Base-by-base conservation (phyloP, 345 rosid genomes). In the Citropsis articulata region DNA sequence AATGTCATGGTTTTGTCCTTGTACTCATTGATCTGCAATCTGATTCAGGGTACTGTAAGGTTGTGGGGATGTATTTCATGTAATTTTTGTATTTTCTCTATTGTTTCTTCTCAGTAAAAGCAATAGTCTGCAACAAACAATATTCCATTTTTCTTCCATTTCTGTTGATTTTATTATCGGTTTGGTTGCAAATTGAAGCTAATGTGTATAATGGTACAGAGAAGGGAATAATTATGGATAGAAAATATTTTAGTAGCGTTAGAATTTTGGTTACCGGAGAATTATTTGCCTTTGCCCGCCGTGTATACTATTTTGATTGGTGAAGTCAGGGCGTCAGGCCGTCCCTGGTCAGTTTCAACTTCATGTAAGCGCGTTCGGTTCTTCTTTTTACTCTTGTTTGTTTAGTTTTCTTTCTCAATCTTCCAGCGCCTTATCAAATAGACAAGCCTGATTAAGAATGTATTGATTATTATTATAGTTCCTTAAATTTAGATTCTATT, bases 1-100 rank as follows among this genome's bases (percentile, higher is more conserved):
- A 24, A 31, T 62, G 24, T 69, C 56, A 74, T 25, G 38, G 45
- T 83, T 71, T 61, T 65, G 19, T 60, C 68, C 3, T 24, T 42
- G 75, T 21, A 78, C 70, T 48, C 25, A 40, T 63, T 57, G 45
- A 62, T 45, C 65, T 73, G 78, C 81, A 57, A 33, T 59, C 73
- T 56, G 40, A 72, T 61, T 53, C 24, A 40, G 35, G 19, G 18
- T 50, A 72, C 40, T 33, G 55, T 61, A 61, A 55, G 40, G 64
- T 68, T 71, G 66, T 35, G 24, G 79, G 38, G 65, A 76, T 77
- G 30, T 45, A 67, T 59, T 27, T 62, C 35, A 0, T 75, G 66
- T 75, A 53, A 56, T 56, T 25, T 45, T 25, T 56, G 36, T 68
- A 68, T 24, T 69, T 7, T 55, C 3, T 45, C 48, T 75, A 13